These are phyloP conservation scores for Barbatosphaeria neglecta DNA, from an alignment of 495 filamentous ascomycete genomes.

Conservation along the genomic window DNA sequence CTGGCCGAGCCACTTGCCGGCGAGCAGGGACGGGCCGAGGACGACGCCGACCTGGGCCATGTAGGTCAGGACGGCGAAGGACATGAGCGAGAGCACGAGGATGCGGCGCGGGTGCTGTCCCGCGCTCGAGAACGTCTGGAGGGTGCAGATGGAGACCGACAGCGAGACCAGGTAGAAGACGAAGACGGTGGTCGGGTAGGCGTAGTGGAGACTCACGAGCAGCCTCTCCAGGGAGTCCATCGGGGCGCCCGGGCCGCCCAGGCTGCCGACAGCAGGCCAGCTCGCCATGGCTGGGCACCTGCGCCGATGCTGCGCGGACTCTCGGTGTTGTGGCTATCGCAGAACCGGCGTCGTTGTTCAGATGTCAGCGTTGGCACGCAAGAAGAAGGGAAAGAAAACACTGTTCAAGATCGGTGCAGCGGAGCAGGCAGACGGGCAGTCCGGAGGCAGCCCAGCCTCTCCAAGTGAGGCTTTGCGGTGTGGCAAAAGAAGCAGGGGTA, in stretches of 20 bases:
- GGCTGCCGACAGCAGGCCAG: too few relatives aligned
- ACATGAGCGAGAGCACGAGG: conserved; percentile 35
- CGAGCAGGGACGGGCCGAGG: conserved; percentile 23
- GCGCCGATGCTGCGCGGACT: too few relatives aligned
- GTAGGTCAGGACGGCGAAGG: conserved; percentile 36
- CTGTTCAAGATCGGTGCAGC: too few relatives aligned
- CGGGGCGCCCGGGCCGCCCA: background rate
- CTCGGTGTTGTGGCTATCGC: too few relatives aligned
- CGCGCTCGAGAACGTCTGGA: conserved; percentile 33
- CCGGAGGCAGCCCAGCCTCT: too few relatives aligned
- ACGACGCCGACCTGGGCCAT: conserved; percentile 34
- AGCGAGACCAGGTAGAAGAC: conserved; percentile 41
- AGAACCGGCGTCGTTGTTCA: too few relatives aligned
- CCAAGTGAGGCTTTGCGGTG: too few relatives aligned
- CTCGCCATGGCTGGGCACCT: background rate
- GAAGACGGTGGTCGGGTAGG: conserved; percentile 42
- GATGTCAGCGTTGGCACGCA: too few relatives aligned
- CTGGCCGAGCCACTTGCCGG: conserved; percentile 24
- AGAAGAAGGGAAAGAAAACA: too few relatives aligned
- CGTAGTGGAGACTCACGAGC: conserved; percentile 37
- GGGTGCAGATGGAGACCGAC: conserved; percentile 41
- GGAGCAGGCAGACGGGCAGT: too few relatives aligned
- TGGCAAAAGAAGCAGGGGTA: too few relatives aligned
- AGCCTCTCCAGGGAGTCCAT: background rate
- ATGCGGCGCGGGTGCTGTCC: conserved; percentile 28